Conservation (phyloP, 345 rosid genomes). For the Erodium maritimum region DNA sequence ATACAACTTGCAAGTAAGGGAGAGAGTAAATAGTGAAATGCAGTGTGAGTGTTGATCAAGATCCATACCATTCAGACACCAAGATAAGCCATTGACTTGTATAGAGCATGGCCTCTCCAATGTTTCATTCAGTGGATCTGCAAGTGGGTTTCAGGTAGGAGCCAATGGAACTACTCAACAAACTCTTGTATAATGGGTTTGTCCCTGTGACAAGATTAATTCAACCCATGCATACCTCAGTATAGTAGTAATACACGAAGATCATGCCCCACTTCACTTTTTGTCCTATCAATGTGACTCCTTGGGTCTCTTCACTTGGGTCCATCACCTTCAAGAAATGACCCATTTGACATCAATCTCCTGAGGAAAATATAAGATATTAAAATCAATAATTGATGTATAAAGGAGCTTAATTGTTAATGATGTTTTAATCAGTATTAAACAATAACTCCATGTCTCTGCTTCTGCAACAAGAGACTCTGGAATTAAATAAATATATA, state of each 20-base stretch:
- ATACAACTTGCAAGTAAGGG: slow-evolving; percentile 10
- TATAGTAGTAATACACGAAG: slow-evolving; percentile 25
- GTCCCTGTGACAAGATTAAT: slow-evolving; percentile 23
- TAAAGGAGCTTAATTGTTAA: neutral
- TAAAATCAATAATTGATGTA: neutral
- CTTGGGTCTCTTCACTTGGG: slow-evolving; percentile 16
- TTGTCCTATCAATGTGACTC: slow-evolving; percentile 14
- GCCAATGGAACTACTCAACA: slow-evolving; percentile 25
- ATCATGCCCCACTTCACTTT: slow-evolving; percentile 22
- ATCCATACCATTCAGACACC: slow-evolving; percentile 26
- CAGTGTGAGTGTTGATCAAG: slow-evolving; percentile 21
- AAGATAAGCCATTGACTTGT: slow-evolving; percentile 37
- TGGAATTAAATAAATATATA: neutral
- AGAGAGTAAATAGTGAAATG: slow-evolving; percentile 13
- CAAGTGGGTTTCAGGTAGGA: slow-evolving; percentile 38
- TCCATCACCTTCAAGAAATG: slow-evolving; percentile 3
- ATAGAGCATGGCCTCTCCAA: slow-evolving; percentile 19
- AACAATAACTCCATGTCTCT: neutral
- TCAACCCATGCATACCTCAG: slow-evolving; percentile 35
- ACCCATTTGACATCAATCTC: neutral
- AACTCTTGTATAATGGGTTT: slow-evolving; percentile 19
- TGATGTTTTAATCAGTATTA: neutral
- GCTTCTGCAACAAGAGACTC: neutral
- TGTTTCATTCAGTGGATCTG: slow-evolving; percentile 33
- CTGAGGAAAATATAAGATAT: slow-evolving; percentile 6